phyloP scores from a whole-genome alignment of 805 yeast species.

The Scheffersomyces ergatensis region DNA sequence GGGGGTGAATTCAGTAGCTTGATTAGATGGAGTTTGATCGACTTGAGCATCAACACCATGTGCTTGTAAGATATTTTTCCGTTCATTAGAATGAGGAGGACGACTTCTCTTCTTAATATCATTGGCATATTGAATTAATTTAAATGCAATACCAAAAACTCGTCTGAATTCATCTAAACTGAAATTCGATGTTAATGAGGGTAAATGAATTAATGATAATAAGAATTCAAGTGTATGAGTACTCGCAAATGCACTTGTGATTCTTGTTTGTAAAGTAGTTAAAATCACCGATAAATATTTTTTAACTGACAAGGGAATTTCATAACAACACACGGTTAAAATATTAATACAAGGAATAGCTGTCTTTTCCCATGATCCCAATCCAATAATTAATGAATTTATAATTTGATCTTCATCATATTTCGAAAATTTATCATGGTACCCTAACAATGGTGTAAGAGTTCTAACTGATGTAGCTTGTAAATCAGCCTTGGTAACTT shows the following conservation, averaged over 20 bases:
- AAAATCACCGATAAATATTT: slow-evolving; percentile 66
- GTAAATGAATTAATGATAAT: slow-evolving; percentile 61
- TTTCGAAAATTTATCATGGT: slow-evolving; percentile 51
- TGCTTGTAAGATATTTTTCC: slow-evolving; percentile 15
- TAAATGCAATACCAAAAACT: slow-evolving; percentile 81
- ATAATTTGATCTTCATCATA: slow-evolving; percentile 64
- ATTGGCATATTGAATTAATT: slow-evolving; percentile 68
- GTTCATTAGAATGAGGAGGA: slow-evolving; percentile 9
- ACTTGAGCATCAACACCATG: slow-evolving; percentile 50
- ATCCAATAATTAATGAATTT: slow-evolving; percentile 55
- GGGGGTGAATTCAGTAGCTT: slow-evolving; percentile 41
- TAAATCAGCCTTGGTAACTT: slow-evolving; percentile 55
- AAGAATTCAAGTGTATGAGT: slow-evolving; percentile 77
- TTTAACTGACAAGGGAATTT: slow-evolving; percentile 70
- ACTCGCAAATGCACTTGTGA: slow-evolving; percentile 66
- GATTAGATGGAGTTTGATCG: slow-evolving; percentile 56
- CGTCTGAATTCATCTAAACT: slow-evolving; percentile 74
- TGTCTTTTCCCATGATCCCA: slow-evolving; percentile 75
- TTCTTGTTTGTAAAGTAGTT: slow-evolving; percentile 70
- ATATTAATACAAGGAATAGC: slow-evolving; percentile 77
- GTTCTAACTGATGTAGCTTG: slow-evolving; percentile 65
- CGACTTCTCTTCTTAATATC: slow-evolving; percentile 39
- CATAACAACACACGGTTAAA: slow-evolving; percentile 76
- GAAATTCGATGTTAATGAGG: slow-evolving; percentile 66
- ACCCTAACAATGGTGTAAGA: slow-evolving; percentile 61